Evolutionary conservation across 177 flowering plant species (phyloP).

Genomic region (Vitis hybrid): DNA sequence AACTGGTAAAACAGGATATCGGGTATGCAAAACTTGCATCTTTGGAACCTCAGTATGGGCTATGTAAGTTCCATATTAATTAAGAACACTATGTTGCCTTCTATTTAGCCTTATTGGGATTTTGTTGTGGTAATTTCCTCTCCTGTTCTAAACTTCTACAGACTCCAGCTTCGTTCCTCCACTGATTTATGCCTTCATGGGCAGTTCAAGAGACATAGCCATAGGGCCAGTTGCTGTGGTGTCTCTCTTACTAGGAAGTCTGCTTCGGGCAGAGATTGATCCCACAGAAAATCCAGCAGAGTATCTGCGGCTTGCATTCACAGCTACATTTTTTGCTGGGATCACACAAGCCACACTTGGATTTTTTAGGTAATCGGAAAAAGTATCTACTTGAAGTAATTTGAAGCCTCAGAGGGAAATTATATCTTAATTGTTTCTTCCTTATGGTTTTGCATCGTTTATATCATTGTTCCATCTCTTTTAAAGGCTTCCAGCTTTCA

Average conservation of each 20-base stretch:
- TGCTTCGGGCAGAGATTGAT: constrained; percentile 72
- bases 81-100: neutral
- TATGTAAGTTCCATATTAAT: constrained; percentile 57
- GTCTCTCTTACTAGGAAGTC: constrained; percentile 77
- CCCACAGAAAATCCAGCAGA: constrained; percentile 37
- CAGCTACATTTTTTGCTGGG: constrained; percentile 96
- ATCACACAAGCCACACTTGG: constrained; percentile 87
- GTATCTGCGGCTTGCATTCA: constrained; percentile 78
- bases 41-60: constrained; percentile 77
- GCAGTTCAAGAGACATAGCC: constrained; percentile 95
- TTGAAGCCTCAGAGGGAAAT: neutral
- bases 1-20: constrained; percentile 58
- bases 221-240: constrained; percentile 98
- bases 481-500: neutral
- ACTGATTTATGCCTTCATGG: constrained; percentile 86
- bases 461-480: neutral
- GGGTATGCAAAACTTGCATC: constrained; percentile 88
- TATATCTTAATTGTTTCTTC: neutral
- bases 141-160: constrained; percentile 23
- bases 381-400: too few relatives aligned
- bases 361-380: constrained; percentile 55
- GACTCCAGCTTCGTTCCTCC: constrained; percentile 98
- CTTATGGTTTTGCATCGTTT: neutral
- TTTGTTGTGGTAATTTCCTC: neutral
- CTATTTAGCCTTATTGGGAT: neutral